Conservation (phyloP, 1,284 basidiomycete genomes). For the Papiliotrema laurentii region DNA sequence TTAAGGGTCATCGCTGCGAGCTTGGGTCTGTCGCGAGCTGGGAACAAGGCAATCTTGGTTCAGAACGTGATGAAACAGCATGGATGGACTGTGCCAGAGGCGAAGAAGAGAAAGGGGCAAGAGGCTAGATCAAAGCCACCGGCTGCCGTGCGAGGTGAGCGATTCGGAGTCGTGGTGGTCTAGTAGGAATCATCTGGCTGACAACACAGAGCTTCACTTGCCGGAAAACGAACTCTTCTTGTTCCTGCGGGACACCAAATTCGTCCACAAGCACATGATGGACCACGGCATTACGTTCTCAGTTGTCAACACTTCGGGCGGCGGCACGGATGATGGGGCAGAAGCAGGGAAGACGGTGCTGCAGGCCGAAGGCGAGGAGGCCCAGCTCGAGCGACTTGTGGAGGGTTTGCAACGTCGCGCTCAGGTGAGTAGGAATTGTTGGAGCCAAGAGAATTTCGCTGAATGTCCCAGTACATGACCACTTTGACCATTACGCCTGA, state of each 20-base stretch:
- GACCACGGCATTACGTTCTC: conserved; percentile 7
- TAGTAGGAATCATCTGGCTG: neutral
- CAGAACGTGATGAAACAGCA: conserved; percentile 1
- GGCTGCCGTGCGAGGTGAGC: no score
- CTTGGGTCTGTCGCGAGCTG: neutral
- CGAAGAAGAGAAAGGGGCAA: neutral
- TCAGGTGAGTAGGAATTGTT: conserved; percentile 4
- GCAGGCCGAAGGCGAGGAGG: conserved; percentile 5
- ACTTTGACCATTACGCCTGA: neutral
- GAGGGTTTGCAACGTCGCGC: conserved; percentile 3
- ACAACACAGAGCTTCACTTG: conserved; percentile 14
- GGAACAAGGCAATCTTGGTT: conserved; percentile 1
- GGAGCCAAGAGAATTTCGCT: neutral
- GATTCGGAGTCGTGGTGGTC: neutral
- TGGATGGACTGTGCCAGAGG: conserved; percentile 3
- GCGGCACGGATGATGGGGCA: neutral
- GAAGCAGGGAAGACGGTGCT: conserved; percentile 8
- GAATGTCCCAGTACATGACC: conserved; percentile 1
- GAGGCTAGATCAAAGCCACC: neutral
- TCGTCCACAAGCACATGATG: conserved; percentile 8
- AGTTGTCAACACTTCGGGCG: conserved; percentile 7
- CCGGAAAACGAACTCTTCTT: conserved; percentile 16
- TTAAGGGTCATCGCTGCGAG: neutral
- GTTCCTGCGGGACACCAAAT: conserved; percentile 12
- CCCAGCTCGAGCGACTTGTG: conserved; percentile 1